phyloP scores from a whole-genome alignment of 2,329 filamentous ascomycete genomes.

The Xylariaceae sp. region DNA sequence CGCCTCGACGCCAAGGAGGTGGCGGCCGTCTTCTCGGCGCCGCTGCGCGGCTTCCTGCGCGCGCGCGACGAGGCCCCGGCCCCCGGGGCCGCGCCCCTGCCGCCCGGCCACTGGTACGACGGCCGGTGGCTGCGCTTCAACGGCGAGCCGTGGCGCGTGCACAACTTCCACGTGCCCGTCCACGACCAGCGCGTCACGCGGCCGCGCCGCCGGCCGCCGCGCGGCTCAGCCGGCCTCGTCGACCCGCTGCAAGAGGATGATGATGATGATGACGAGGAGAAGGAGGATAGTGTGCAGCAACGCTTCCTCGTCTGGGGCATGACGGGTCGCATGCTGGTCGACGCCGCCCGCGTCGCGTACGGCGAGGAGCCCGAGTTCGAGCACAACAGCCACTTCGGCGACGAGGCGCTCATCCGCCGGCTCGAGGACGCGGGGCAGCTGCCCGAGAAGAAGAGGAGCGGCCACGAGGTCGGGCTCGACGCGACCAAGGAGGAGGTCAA shows the following conservation, averaged over 20 bases:
- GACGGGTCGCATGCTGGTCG: conserved; percentile 85
- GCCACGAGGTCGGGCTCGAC: conserved; percentile 22
- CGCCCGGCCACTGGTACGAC: conserved; percentile 68
- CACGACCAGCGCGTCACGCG: conserved; percentile 61
- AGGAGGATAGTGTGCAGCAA: conserved; percentile 34
- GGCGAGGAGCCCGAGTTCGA: conserved; percentile 78
- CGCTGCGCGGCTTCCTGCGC: conserved; percentile 75
- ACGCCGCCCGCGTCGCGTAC: conserved; percentile 80
- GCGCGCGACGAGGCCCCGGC: conserved; percentile 45
- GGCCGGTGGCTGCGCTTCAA: conserved; percentile 78
- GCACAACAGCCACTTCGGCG: conserved; percentile 47
- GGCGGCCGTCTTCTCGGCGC: conserved; percentile 85
- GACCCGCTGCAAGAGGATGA: conserved; percentile 12
- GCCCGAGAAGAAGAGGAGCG: conserved; percentile 35
- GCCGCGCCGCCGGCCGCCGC: conserved; percentile 41
- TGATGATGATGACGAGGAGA: conserved; percentile 14
- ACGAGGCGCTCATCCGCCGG: conserved; percentile 41
- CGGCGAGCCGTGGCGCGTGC: conserved; percentile 70
- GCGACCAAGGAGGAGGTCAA: conserved; percentile 28
- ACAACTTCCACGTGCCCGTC: conserved; percentile 87
- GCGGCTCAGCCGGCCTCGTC: conserved; percentile 18
- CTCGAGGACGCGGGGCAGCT: conserved; percentile 38
- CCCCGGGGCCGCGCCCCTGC: conserved; percentile 29
- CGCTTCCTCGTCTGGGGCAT: conserved; percentile 89
- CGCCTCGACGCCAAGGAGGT: conserved; percentile 83